Evolutionary conservation across 495 filamentous ascomycete species (phyloP).

Genomic region (Cenococcum geophilum): DNA sequence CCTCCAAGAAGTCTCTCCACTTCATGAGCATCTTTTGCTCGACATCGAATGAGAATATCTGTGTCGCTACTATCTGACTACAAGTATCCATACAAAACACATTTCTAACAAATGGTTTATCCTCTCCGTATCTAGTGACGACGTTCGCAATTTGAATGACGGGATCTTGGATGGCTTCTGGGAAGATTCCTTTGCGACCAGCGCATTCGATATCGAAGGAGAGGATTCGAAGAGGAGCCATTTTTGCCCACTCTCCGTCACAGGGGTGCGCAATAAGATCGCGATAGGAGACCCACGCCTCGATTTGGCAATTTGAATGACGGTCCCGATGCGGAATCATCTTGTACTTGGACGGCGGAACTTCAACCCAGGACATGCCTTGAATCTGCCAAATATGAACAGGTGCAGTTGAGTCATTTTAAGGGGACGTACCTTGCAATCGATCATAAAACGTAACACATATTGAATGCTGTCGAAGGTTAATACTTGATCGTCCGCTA

Average conservation of each 20-base stretch:
- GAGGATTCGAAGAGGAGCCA: conserved; percentile 87
- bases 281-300: conserved; percentile 72
- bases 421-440: conserved; percentile 58
- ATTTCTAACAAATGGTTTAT: conserved; percentile 92
- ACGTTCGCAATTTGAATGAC: conserved; percentile 98
- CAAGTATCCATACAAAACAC: conserved; percentile 91
- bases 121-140: conserved; percentile 92
- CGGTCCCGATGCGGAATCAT: conserved; percentile 54
- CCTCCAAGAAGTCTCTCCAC: conserved; percentile 84
- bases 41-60: conserved; percentile 72
- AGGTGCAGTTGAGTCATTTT: conserved; percentile 15
- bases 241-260: conserved; percentile 97
- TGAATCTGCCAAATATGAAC: conserved; percentile 50
- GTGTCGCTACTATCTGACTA: conserved; percentile 88
- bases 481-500: conserved; percentile 57
- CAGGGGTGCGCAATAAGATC: conserved; percentile 82
- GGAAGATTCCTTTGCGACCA: conserved; percentile 94
- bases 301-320: conserved; percentile 91
- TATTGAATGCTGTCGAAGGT: conserved; percentile 97
- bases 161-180: conserved; percentile 81
- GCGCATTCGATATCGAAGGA: conserved; percentile 99
- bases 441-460: conserved; percentile 94
- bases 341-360: conserved; percentile 63
- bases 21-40: conserved; percentile 81
- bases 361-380: conserved; percentile 98